Percentiles rank a stretch among this genome's conserved stretches.
phyloP scores from a whole-genome alignment of 768 basidiomycete genomes.

The Rhodotorula diobovata region DNA sequence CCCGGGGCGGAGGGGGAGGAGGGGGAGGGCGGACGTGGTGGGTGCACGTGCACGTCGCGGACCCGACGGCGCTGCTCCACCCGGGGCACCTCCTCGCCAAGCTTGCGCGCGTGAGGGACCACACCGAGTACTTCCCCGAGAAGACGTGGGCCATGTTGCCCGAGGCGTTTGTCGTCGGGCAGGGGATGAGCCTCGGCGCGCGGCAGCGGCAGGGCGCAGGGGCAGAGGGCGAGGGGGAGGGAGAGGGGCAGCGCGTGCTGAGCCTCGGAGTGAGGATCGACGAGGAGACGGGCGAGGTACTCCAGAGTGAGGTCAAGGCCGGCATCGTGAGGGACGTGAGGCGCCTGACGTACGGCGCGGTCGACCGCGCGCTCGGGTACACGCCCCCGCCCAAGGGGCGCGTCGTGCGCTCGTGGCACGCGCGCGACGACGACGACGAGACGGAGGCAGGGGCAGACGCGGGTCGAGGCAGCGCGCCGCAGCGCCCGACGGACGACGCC shows the following conservation, averaged over 20 bases:
- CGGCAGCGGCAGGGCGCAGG: slow-evolving; percentile 42
- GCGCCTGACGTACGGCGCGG: slow-evolving; percentile 62
- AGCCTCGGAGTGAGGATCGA: slow-evolving; percentile 75
- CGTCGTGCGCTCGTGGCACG: slow-evolving; percentile 12
- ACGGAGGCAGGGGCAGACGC: background rate
- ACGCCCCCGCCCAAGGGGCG: slow-evolving; percentile 47
- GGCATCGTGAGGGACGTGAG: slow-evolving; percentile 69
- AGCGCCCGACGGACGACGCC: slow-evolving; percentile 15
- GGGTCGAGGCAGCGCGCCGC: background rate
- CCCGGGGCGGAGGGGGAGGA: slow-evolving; percentile 54
- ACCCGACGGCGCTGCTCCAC: slow-evolving; percentile 75
- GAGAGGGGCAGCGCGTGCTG: slow-evolving; percentile 58
- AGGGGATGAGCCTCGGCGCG: slow-evolving; percentile 50
- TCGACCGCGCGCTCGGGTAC: slow-evolving; percentile 52
- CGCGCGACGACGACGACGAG: background rate
- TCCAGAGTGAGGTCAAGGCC: slow-evolving; percentile 65
- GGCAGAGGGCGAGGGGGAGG: slow-evolving; percentile 50
- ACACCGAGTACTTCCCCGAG: slow-evolving; percentile 64
- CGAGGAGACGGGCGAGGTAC: slow-evolving; percentile 56
- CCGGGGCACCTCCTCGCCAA: slow-evolving; percentile 62
- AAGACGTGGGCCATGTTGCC: slow-evolving; percentile 72
- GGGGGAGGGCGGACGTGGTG: slow-evolving; percentile 61
- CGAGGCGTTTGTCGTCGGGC: slow-evolving; percentile 40
- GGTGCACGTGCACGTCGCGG: slow-evolving; percentile 89
- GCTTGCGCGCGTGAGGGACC: slow-evolving; percentile 55